phyloP scores from a whole-genome alignment of 306 rosid genomes.

The Cyamopsis tetragonoloba region DNA sequence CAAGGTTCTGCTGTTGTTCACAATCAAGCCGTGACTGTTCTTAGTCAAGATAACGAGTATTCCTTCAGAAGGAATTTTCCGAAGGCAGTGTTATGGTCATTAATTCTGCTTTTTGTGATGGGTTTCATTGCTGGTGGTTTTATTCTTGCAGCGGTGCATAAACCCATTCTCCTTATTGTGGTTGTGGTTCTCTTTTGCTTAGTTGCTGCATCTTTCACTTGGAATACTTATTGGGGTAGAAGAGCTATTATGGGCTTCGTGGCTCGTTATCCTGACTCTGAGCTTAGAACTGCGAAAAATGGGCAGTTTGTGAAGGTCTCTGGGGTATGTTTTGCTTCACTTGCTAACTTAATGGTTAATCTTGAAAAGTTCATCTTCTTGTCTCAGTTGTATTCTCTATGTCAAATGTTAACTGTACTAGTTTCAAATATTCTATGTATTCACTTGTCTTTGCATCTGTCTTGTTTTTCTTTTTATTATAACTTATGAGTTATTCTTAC shows the following conservation, averaged over 20 bases:
- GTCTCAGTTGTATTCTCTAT: not conserved
- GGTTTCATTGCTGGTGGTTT: constrained; percentile 99
- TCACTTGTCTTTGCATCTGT: not conserved
- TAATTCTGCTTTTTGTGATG: constrained; percentile 89
- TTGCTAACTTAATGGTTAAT: constrained; percentile 18
- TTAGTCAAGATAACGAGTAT: constrained; percentile 69
- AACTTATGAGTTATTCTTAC: constrained; percentile 12
- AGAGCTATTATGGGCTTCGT: constrained; percentile 69
- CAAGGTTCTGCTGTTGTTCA: constrained; percentile 60
- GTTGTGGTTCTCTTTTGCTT: constrained; percentile 74
- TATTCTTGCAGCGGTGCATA: constrained; percentile 94
- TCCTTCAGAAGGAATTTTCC: constrained; percentile 88
- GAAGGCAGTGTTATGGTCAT: constrained; percentile 77
- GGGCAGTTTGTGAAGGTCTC: constrained; percentile 97
- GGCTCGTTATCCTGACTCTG: constrained; percentile 81
- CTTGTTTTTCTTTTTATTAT: constrained; percentile 10
- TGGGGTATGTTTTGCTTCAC: constrained; percentile 67
- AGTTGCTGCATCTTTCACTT: constrained; percentile 75
- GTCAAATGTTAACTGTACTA: not conserved
- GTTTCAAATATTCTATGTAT: not conserved
- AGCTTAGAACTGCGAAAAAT: constrained; percentile 94
- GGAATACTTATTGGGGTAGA: constrained; percentile 96
- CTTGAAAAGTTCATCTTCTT: not conserved
- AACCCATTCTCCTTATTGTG: constrained; percentile 80
- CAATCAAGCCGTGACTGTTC: constrained; percentile 80